Evolutionary conservation across 352 stramenopile species (phyloP).

Genomic region (Globisporangium echinulatum): DNA sequence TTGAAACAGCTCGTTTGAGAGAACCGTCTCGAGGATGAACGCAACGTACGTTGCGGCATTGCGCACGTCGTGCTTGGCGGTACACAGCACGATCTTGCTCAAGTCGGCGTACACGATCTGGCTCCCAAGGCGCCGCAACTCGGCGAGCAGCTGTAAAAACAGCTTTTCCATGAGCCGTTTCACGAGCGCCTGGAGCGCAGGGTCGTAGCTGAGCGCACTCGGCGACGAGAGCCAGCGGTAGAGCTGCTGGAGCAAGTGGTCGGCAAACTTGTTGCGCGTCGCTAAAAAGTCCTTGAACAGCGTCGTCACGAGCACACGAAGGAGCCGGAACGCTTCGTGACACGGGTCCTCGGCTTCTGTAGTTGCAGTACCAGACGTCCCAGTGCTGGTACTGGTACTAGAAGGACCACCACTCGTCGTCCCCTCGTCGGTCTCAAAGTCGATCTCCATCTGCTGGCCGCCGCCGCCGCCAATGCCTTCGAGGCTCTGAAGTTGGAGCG

Average conservation of each 20-base stretch:
- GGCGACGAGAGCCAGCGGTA: conserved; percentile 93
- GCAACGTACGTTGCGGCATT: conserved; percentile 92
- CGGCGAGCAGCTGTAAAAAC: conserved; percentile 88
- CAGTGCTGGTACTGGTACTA: conserved; percentile 12
- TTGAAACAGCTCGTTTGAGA: conserved; percentile 79
- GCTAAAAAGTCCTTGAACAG: conserved; percentile 93
- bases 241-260: conserved; percentile 95
- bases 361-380: conserved; percentile 1
- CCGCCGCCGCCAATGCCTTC: conserved; percentile 45
- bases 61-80: conserved; percentile 61
- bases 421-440: conserved; percentile 42
- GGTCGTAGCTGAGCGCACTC: conserved; percentile 91
- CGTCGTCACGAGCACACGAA: conserved; percentile 89
- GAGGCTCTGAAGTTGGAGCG: conserved; percentile 64
- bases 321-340: conserved; percentile 87
- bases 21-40: conserved; percentile 93
- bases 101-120: conserved; percentile 91
- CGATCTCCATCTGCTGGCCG: conserved; percentile 53
- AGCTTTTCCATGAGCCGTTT: conserved; percentile 95
- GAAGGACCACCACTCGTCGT: conserved; percentile 2
- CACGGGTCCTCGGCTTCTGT: conserved; percentile 88
- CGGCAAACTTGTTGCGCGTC: conserved; percentile 88
- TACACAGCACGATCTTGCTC: conserved; percentile 65
- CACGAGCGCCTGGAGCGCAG: conserved; percentile 91
- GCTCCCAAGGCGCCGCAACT: conserved; percentile 92